Base-by-base conservation (phyloP, 768 basidiomycete genomes). In the Suillus brevipes region DNA sequence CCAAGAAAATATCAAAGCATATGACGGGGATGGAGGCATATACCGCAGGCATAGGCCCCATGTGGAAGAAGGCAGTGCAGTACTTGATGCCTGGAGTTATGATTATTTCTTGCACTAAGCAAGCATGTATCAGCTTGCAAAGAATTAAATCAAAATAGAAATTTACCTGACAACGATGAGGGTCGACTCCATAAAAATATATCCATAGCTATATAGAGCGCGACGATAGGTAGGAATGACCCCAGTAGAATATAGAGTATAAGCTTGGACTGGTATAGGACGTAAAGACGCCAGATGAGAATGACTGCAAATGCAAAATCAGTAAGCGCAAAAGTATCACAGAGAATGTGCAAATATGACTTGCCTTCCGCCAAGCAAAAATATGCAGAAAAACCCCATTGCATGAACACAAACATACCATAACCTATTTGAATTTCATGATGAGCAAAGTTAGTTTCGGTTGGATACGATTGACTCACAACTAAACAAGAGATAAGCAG, bases 271-370 rank as follows among this genome's bases (percentile, higher is more conserved):
- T 28, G 38, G 16, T 18, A 25, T 16, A 58, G 23, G 16, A 16
- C 38, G 23, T 58, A 58, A 25, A 58, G 57, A 16, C 57, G 57
- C 57, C 57, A 58, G 14, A 58, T 28, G 25, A 58, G 57, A 38
- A 58, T 6, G 25, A 25, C 57, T 58, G 57, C 5, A 6, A 25
- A 40, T 18, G 38, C 16, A n/a, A 40, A 16, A 58, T 40, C 3
- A 2, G 57, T 12, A 18, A 5, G 57, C 9, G 3, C 20, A 10
- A 36, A 14, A 37, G 25, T 23, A 31, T 14, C 34, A 36, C 34
- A 36, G 23, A 38, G 37, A 25, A 16, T 38, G 37, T 6, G 6
- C 3, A 6, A 6, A 49, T 14, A 14, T 2, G 23, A 57, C 23
- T 38, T 38, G 25, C 56, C 37, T 38, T 58, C 20, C 23, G 23